Conservation (phyloP, 176 grass and related monocot genomes). For the Echinochloa phyllopogon region DNA sequence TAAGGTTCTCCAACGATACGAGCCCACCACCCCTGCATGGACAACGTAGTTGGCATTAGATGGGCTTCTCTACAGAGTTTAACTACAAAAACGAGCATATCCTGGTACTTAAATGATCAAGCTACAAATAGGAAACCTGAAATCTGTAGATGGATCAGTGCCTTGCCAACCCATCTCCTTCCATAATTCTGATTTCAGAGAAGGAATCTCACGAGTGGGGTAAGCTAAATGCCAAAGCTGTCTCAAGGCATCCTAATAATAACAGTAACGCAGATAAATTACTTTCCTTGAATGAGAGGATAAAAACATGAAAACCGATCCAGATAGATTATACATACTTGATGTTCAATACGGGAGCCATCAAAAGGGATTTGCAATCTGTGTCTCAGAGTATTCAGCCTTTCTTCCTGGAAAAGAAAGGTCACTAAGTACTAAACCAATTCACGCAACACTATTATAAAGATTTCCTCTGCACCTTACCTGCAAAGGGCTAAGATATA, state of each 20-base stretch:
- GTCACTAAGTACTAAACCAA: constrained; percentile 24
- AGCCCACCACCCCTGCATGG: constrained; percentile 79
- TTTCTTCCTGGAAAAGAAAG: constrained; percentile 80
- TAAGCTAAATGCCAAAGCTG: constrained; percentile 91
- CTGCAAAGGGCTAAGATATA: constrained; percentile 82
- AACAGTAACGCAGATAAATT: constrained; percentile 30
- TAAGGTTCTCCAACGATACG: constrained; percentile 92
- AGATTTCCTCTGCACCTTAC: constrained; percentile 49
- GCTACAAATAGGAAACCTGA: constrained; percentile 59
- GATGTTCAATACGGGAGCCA: constrained; percentile 78
- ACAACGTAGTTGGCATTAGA: constrained; percentile 18
- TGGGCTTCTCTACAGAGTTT: constrained; percentile 22
- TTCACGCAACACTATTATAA: background rate
- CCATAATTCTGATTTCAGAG: constrained; percentile 95
- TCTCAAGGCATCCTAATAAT: constrained; percentile 83
- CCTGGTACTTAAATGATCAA: background rate
- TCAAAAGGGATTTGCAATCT: constrained; percentile 90
- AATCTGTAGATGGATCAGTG: constrained; percentile 92
- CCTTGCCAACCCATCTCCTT: constrained; percentile 99
- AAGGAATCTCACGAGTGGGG: constrained; percentile 66
- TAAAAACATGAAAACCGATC: background rate
- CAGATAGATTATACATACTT: constrained; percentile 55
- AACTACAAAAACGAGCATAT: constrained; percentile 8
- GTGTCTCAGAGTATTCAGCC: constrained; percentile 61
- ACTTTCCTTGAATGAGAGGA: constrained; percentile 28